Evolutionary conservation across 139 green algal species (phyloP), one percentile per base, ranked within the genome.

Genomic region (Picochlorum sp.): DNA sequence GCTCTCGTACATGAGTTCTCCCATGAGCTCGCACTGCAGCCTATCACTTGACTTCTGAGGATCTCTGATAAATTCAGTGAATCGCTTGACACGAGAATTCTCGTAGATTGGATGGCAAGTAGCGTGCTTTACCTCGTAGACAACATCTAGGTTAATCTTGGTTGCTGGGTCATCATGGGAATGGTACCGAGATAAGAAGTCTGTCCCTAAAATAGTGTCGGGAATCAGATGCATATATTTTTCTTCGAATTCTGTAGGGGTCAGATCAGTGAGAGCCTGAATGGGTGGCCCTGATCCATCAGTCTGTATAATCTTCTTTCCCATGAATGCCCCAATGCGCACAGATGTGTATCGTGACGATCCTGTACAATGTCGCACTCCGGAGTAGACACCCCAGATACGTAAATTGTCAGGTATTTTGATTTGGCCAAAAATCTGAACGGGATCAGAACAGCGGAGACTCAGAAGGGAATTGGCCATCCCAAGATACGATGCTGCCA

Each of bases 1-100:
- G 16, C 75, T 84, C 74, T 94, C 82, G 10, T 82, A 81, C 91
- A 97, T 97, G 11, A 97, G 77, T 76, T 97, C 89, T 3, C 91
- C 91, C 21, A 97, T 78, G 38, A 86, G 51, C 20, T 45, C 37
- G 49, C 82, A 57, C 58, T 82, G 66, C 46, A 70, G 44, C 7
- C 52, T 45, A 34, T 59, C 16, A n/a, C 1, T 38, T 59, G 51
- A 30, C 20, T 30, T 16, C 15, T 49, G 23, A 14, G 26, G 15
- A 24, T 46, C 66, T 56, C 56, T 63, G 28, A 89, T 70, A 20
- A 84, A 57, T 49, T 81, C 61, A 18, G 67, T 65, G 66, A 97
- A 96, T 38, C 58, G 46, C 32, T 65, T 64, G 37, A 95, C 88
- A 4, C 91, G 64, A 67, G 82, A 83, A 75, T 95, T 82, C 65